A percentile compares a stretch with the other conserved stretches of the same genome.
Evolutionary conservation across 805 yeast species (phyloP).

Genomic region (Scheffersomyces coipomensis): DNA sequence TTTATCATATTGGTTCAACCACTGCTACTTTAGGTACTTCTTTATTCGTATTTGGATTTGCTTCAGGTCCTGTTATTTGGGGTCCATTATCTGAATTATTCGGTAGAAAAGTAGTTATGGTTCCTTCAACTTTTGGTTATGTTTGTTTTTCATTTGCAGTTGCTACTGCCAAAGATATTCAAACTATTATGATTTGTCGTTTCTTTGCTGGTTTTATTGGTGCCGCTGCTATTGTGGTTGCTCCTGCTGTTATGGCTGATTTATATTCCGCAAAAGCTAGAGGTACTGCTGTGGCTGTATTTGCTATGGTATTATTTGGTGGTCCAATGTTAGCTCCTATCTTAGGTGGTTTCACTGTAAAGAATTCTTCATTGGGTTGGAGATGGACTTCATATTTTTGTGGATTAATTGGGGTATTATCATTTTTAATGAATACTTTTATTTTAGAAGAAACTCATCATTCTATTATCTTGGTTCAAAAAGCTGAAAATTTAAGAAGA

Average conservation of each 20-base stretch:
- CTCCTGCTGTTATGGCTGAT: slow-evolving; percentile 87
- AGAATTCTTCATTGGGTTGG: slow-evolving; percentile 46
- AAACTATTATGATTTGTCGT: slow-evolving; percentile 73
- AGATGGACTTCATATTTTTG: slow-evolving; percentile 56
- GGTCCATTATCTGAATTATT: slow-evolving; percentile 38
- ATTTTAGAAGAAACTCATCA: slow-evolving; percentile 40
- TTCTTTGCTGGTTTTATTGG: slow-evolving; percentile 81
- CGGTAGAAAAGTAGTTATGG: slow-evolving; percentile 42
- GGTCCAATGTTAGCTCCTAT: slow-evolving; percentile 87
- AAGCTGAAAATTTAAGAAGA: slow-evolving; percentile 36
- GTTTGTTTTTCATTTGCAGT: slow-evolving; percentile 54
- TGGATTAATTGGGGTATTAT: slow-evolving; percentile 35
- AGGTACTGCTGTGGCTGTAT: slow-evolving; percentile 74
- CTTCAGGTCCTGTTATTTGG: slow-evolving; percentile 88
- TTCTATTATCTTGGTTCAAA: slow-evolving; percentile 29
- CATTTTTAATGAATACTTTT: slow-evolving; percentile 32
- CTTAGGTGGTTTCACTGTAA: slow-evolving; percentile 41
- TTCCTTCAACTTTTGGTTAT: slow-evolving; percentile 38
- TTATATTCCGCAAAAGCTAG: slow-evolving; percentile 63
- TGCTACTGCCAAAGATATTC: slow-evolving; percentile 77
- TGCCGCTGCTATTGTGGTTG: slow-evolving; percentile 79
- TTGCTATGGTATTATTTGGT: slow-evolving; percentile 68
- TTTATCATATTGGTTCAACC: slow-evolving; percentile 58
- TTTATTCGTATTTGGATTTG: slow-evolving; percentile 87
- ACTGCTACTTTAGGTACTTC: slow-evolving; percentile 79